Conservation (phyloP, 371 early-diverging fungal genomes). For the Sporodiniella umbellata region DNA sequence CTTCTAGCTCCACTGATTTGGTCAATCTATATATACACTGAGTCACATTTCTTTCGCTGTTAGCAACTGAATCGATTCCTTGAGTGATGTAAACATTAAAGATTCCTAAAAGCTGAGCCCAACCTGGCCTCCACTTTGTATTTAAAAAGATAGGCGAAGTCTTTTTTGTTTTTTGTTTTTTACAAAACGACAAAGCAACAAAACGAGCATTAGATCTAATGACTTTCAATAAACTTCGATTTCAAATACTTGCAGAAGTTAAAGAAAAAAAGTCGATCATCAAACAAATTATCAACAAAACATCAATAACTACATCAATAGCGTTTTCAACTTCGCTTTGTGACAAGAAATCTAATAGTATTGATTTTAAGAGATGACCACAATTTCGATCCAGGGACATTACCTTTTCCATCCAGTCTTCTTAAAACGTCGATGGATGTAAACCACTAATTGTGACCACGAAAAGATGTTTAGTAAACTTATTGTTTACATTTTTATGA, state of each 20-base stretch:
- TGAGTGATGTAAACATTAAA: background rate
- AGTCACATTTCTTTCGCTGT: background rate
- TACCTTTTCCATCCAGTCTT: too few species aligned
- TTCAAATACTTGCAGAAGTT: too few species aligned
- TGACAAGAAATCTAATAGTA: background rate
- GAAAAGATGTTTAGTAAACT: too few species aligned
- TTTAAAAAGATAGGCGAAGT: background rate
- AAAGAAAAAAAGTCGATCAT: background rate
- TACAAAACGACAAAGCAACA: background rate
- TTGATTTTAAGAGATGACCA: background rate
- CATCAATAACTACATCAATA: background rate
- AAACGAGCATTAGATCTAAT: too few species aligned
- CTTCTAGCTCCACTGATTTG: too few species aligned
- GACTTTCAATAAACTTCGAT: too few species aligned
- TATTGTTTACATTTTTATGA: background rate
- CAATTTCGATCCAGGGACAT: too few species aligned
- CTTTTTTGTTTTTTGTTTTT: background rate
- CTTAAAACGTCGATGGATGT: too few species aligned
- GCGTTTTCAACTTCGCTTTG: background rate
- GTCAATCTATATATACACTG: background rate
- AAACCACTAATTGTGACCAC: too few species aligned
- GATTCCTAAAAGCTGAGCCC: background rate
- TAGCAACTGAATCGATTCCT: background rate
- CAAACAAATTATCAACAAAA: background rate
- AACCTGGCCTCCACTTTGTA: background rate